Percentiles rank a stretch among this genome's conserved stretches.
phyloP scores from a whole-genome alignment of 2,329 filamentous ascomycete genomes.

The Clarireedia homoeocarpa region DNA sequence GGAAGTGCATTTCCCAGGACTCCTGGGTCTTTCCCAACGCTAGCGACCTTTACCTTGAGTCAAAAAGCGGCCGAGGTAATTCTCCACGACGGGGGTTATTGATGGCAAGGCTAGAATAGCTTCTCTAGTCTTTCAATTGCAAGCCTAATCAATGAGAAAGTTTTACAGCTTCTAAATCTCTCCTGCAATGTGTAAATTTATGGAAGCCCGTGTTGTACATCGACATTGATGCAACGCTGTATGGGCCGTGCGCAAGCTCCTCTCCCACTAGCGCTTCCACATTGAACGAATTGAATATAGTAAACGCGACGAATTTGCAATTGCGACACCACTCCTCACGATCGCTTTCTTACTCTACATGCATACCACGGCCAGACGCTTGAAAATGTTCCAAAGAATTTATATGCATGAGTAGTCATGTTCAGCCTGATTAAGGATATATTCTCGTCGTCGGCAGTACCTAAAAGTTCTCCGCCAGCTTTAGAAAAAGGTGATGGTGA shows the following conservation, averaged over 20 bases:
- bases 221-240: neutral
- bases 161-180: too few relatives aligned
- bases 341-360: too few relatives aligned
- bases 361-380: too few relatives aligned
- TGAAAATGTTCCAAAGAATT: too few relatives aligned
- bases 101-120: too few relatives aligned
- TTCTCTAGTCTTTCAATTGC: too few relatives aligned
- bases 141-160: too few relatives aligned
- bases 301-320: too few relatives aligned
- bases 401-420: neutral
- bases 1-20: constrained; percentile 47
- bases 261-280: neutral
- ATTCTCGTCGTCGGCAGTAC: neutral
- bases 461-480: neutral
- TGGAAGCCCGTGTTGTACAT: too few relatives aligned
- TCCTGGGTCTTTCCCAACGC: constrained; percentile 42
- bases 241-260: neutral
- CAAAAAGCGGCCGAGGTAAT: constrained; percentile 43
- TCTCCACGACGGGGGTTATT: neutral
- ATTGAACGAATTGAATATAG: too few relatives aligned
- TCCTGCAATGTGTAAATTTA: too few relatives aligned
- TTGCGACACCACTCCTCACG: too few relatives aligned
- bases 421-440: neutral
- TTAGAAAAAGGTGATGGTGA: neutral
- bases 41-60: constrained; percentile 45